A percentile compares a stretch with the other conserved stretches of the same genome.
These are phyloP conservation scores for Pseudopithomyces maydicus DNA, from an alignment of 2,329 filamentous ascomycete genomes.

Conservation along the genomic window DNA sequence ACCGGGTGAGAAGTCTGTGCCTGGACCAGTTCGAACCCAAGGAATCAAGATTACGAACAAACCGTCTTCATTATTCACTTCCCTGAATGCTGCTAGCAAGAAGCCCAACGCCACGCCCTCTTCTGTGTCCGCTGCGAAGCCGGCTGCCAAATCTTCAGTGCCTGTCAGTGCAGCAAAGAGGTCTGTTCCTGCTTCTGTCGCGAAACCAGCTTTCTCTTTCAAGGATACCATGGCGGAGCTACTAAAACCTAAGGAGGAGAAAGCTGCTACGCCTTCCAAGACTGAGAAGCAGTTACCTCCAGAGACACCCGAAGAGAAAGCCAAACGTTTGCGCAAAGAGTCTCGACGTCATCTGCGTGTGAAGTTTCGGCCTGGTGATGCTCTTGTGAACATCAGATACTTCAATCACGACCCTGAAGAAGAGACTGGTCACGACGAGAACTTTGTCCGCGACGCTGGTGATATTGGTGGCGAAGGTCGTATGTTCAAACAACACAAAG, in stretches of 20 bases:
- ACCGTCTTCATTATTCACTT: slow-evolving; percentile 52
- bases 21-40: slow-evolving; percentile 36
- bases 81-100: slow-evolving; percentile 52
- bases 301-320: slow-evolving; percentile 71
- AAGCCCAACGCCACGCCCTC: slow-evolving; percentile 40
- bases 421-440: slow-evolving; percentile 69
- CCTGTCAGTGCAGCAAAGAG: slow-evolving; percentile 36
- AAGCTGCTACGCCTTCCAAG: slow-evolving; percentile 52
- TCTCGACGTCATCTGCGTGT: slow-evolving; percentile 72
- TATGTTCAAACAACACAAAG: slow-evolving; percentile 62
- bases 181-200: slow-evolving; percentile 20
- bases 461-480: slow-evolving; percentile 70
- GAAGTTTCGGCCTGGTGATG: slow-evolving; percentile 69
- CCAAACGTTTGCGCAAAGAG: slow-evolving; percentile 73
- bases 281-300: slow-evolving; percentile 58
- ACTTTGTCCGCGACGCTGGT: slow-evolving; percentile 72
- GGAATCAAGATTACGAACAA: slow-evolving; percentile 49
- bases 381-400: slow-evolving; percentile 68
- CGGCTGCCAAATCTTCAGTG: slow-evolving; percentile 30
- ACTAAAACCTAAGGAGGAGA: slow-evolving; percentile 62
- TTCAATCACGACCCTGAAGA: slow-evolving; percentile 76
- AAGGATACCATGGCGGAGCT: slow-evolving; percentile 47
- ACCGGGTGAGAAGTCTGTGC: slow-evolving; percentile 33
- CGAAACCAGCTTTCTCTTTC: slow-evolving; percentile 46
- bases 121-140: slow-evolving; percentile 26